These are phyloP conservation scores for Aureobasidium sp. DNA, from an alignment of 2,329 filamentous ascomycete genomes.

Conservation along the genomic window DNA sequence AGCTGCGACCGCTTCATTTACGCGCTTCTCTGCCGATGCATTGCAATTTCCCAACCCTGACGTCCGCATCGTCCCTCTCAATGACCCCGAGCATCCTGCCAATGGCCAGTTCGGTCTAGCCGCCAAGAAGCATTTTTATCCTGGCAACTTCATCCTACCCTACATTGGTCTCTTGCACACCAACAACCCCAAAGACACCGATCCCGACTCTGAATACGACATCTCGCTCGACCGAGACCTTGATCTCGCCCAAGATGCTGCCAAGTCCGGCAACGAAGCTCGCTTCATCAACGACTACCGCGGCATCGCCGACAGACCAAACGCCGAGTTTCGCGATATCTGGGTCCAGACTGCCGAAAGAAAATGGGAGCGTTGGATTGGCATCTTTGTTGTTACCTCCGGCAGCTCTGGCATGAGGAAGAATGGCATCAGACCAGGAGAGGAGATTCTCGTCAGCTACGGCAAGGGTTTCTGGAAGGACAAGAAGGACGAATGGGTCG, in stretches of 20 bases:
- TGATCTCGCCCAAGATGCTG: constrained; percentile 43
- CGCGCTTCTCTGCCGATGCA: constrained; percentile 20
- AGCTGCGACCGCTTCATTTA: constrained; percentile 21
- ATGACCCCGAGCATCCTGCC: constrained; percentile 40
- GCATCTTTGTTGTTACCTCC: constrained; percentile 43
- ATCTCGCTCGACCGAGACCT: constrained; percentile 44
- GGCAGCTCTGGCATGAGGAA: constrained; percentile 44
- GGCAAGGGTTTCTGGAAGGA: constrained; percentile 45
- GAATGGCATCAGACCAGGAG: constrained; percentile 40
- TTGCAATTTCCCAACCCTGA: constrained; percentile 29
- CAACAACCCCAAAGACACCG: constrained; percentile 36
- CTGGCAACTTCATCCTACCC: constrained; percentile 42
- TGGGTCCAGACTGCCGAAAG: constrained; percentile 32
- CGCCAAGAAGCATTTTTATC: constrained; percentile 37
- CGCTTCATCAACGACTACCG: constrained; percentile 50
- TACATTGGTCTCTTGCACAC: constrained; percentile 46
- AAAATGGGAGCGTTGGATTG: constrained; percentile 41
- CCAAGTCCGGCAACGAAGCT: constrained; percentile 44
- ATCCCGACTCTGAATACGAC: constrained; percentile 44
- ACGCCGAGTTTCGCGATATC: constrained; percentile 33
- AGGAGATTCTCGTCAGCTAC: constrained; percentile 49
- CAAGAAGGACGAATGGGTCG: constrained; percentile 4
- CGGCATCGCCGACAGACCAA: constrained; percentile 36
- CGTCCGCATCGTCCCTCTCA: constrained; percentile 38
- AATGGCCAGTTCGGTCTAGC: constrained; percentile 43